A percentile compares a stretch with the other conserved stretches of the same genome.
phyloP scores from a whole-genome alignment of 2,329 filamentous ascomycete species.

The Trichoderma semiorbis region DNA sequence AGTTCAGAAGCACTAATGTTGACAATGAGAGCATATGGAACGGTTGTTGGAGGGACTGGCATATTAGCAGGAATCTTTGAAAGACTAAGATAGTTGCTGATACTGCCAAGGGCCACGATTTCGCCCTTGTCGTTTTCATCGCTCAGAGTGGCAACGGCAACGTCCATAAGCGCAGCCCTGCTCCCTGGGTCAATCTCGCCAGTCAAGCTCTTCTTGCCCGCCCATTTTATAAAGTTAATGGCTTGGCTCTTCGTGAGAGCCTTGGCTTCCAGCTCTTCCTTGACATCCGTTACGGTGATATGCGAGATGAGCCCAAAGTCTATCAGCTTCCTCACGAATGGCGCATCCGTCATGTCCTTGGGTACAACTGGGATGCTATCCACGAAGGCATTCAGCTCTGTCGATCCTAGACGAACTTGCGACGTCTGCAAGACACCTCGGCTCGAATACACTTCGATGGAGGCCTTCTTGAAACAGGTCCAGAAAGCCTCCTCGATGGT shows the following conservation, averaged over 20 bases:
- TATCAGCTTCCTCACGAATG: slow-evolving; percentile 75
- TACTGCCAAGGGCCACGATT: slow-evolving; percentile 72
- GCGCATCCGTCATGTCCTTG: slow-evolving; percentile 66
- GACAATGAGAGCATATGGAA: slow-evolving; percentile 81
- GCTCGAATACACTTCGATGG: slow-evolving; percentile 84
- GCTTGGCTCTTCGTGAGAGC: slow-evolving; percentile 77
- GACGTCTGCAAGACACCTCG: slow-evolving; percentile 82
- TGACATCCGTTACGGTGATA: slow-evolving; percentile 84
- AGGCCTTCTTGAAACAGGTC: slow-evolving; percentile 79
- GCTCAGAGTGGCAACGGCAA: slow-evolving; percentile 69
- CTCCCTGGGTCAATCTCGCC: slow-evolving; percentile 69
- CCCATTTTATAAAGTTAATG: slow-evolving; percentile 80
- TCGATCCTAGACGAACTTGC: slow-evolving; percentile 70
- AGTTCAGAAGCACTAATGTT: slow-evolving; percentile 64
- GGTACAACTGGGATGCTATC: slow-evolving; percentile 85
- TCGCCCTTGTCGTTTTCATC: slow-evolving; percentile 60
- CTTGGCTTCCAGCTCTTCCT: slow-evolving; percentile 74
- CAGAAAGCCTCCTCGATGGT: slow-evolving; percentile 95
- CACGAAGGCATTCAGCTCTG: slow-evolving; percentile 69
- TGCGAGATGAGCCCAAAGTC: slow-evolving; percentile 84
- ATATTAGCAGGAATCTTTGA: slow-evolving; percentile 76
- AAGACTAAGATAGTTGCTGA: slow-evolving; percentile 72
- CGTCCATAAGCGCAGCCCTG: slow-evolving; percentile 69
- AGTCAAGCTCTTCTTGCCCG: slow-evolving; percentile 65
- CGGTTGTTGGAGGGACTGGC: slow-evolving; percentile 75